These are phyloP conservation scores for Leucaena leucocephala DNA, from an alignment of 306 rosid genomes.

Conservation along the genomic window DNA sequence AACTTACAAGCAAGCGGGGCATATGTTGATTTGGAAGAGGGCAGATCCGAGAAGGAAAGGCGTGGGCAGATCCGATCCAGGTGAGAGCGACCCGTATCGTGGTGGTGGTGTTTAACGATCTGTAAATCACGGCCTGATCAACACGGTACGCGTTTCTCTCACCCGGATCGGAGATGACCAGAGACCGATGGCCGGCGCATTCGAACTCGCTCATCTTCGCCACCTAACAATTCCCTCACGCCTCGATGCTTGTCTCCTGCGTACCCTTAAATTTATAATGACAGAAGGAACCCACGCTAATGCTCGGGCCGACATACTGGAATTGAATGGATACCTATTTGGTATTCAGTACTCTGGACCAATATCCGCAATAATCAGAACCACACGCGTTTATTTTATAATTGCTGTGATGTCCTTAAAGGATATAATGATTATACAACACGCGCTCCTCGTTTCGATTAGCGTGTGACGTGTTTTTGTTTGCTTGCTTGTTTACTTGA, in stretches of 20 bases:
- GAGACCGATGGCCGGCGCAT: neutral
- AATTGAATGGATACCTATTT: neutral
- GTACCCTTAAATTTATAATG: neutral
- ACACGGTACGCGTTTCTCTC: neutral
- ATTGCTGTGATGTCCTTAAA: neutral
- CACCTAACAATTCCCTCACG: neutral
- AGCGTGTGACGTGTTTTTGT: neutral
- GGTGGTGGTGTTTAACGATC: neutral
- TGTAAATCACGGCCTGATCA: neutral
- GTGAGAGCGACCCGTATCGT: constrained; percentile 24
- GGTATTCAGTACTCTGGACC: too few relatives aligned
- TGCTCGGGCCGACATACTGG: neutral
- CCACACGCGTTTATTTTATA: neutral
- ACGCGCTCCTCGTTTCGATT: too few relatives aligned
- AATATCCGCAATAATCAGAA: too few relatives aligned
- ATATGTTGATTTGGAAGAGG: neutral
- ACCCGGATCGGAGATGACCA: constrained; percentile 12
- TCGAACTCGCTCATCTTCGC: neutral
- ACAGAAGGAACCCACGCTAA: neutral
- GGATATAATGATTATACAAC: neutral
- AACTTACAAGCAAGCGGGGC: neutral
- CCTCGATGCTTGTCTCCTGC: neutral
- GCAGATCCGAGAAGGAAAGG: neutral
- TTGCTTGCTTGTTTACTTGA: neutral
- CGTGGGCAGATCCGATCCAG: constrained; percentile 12